phyloP scores from a whole-genome alignment of 108 stramenopile genomes.

The Fistulifera pelliculosa region DNA sequence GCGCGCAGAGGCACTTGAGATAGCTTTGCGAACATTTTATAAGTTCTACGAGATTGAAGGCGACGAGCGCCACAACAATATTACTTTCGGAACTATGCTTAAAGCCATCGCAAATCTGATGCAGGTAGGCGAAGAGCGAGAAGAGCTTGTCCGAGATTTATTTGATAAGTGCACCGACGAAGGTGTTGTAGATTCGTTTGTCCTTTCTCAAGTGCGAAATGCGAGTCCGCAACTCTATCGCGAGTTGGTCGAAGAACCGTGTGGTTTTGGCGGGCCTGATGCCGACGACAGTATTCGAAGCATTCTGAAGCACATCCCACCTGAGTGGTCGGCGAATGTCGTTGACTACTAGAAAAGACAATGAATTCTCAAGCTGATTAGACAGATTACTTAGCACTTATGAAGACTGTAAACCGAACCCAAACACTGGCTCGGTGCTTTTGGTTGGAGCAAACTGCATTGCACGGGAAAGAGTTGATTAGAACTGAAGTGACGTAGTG shows the following conservation, averaged over 20 bases:
- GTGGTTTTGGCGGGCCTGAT: background rate
- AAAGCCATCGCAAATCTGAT: slow-evolving; percentile 36
- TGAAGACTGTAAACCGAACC: no score
- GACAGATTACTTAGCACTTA: no score
- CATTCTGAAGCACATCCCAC: slow-evolving; percentile 1
- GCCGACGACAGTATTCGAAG: background rate
- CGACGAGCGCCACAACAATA: slow-evolving; percentile 18
- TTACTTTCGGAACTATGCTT: slow-evolving; percentile 37
- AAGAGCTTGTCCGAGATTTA: slow-evolving; percentile 16
- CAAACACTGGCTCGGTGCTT: no score
- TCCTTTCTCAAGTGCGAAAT: slow-evolving; percentile 26
- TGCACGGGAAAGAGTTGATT: background rate
- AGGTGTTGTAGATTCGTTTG: slow-evolving; percentile 38
- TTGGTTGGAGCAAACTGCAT: no score
- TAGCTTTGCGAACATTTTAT: slow-evolving; percentile 31
- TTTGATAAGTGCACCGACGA: slow-evolving; percentile 23
- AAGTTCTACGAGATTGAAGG: slow-evolving; percentile 19
- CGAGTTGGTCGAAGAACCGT: slow-evolving; percentile 13
- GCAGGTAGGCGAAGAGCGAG: slow-evolving; percentile 15
- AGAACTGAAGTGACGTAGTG: slow-evolving; percentile 50
- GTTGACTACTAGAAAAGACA: background rate
- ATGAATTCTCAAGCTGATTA: no score
- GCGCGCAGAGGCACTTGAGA: slow-evolving; percentile 19
- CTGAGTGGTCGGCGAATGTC: slow-evolving; percentile 3
- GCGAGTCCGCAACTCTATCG: slow-evolving; percentile 17